Conservation (phyloP, 2,329 filamentous ascomycete genomes). For the Claviceps arundinis region DNA sequence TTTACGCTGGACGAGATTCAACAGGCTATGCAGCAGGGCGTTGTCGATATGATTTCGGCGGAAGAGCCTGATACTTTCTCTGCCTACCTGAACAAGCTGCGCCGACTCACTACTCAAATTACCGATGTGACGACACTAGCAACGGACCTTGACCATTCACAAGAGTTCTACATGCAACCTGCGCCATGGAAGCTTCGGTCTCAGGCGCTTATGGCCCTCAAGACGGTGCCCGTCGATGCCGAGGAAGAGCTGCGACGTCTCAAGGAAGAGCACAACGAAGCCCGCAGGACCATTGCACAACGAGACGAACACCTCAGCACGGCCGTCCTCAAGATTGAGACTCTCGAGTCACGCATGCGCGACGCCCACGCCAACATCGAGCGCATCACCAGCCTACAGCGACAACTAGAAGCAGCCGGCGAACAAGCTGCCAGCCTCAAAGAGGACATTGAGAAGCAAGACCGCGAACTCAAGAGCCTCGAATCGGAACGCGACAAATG, state of each 20-base stretch:
- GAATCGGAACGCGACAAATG: constrained; percentile 56
- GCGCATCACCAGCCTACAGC: constrained; percentile 52
- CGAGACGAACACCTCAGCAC: constrained; percentile 78
- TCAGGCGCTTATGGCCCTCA: constrained; percentile 68
- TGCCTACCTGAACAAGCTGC: constrained; percentile 53
- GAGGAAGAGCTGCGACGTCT: constrained; percentile 74
- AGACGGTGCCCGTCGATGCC: constrained; percentile 65
- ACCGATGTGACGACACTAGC: constrained; percentile 59
- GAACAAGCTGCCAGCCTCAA: constrained; percentile 38
- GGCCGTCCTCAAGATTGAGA: constrained; percentile 81
- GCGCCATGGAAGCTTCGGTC: constrained; percentile 77
- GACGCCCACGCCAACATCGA: constrained; percentile 69
- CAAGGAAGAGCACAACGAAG: constrained; percentile 67
- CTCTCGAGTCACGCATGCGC: constrained; percentile 75
- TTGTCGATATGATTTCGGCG: constrained; percentile 30
- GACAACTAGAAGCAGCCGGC: constrained; percentile 39
- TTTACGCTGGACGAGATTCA: constrained; percentile 56
- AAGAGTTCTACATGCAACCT: constrained; percentile 63
- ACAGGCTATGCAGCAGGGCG: constrained; percentile 43
- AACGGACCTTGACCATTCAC: constrained; percentile 55
- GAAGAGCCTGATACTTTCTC: constrained; percentile 57
- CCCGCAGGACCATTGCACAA: constrained; percentile 55
- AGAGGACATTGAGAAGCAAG: constrained; percentile 53
- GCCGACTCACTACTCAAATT: constrained; percentile 48
- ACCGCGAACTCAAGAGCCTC: constrained; percentile 50